A percentile compares a stretch with the other conserved stretches of the same genome.
phyloP scores from a whole-genome alignment of 2,329 filamentous ascomycete species.

The Penicillium decumbens region DNA sequence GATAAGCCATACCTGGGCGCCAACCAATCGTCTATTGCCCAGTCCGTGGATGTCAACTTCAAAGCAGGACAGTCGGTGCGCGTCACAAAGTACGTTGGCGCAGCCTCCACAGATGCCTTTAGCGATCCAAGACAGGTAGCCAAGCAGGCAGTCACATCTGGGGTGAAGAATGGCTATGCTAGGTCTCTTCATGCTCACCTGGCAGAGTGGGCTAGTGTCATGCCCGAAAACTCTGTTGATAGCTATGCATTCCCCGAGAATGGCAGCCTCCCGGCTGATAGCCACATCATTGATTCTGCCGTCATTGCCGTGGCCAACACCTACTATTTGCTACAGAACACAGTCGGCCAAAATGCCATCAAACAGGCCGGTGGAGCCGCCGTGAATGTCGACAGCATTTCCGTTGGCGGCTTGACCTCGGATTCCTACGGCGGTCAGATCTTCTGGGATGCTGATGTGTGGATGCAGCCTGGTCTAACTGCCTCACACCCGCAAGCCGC shows the following conservation, averaged over 20 bases:
- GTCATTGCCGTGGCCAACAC: constrained; percentile 47
- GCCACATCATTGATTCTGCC: constrained; percentile 52
- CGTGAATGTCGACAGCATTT: constrained; percentile 59
- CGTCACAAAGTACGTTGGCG: constrained; percentile 64
- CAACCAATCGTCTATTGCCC: constrained; percentile 62
- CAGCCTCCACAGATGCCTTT: constrained; percentile 66
- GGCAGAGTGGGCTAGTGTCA: constrained; percentile 57
- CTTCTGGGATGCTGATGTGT: constrained; percentile 65
- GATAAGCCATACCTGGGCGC: constrained; percentile 48
- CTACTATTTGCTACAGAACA: constrained; percentile 49
- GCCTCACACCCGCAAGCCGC: constrained; percentile 59
- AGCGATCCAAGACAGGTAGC: constrained; percentile 53
- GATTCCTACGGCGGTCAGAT: constrained; percentile 63
- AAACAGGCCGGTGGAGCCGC: constrained; percentile 46
- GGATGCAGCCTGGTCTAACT: constrained; percentile 65
- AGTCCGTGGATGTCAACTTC: constrained; percentile 54
- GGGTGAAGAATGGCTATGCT: constrained; percentile 52
- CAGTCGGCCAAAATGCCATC: constrained; percentile 52
- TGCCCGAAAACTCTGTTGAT: constrained; percentile 60
- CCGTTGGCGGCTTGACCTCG: constrained; percentile 63
- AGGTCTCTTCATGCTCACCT: constrained; percentile 53
- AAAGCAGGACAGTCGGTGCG: constrained; percentile 51
- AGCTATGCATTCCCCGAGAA: constrained; percentile 55
- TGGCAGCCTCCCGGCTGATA: constrained; percentile 55
- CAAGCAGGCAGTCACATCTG: constrained; percentile 50